phyloP scores from a whole-genome alignment of 129 eudicot genomes.

The Silybum marianum region DNA sequence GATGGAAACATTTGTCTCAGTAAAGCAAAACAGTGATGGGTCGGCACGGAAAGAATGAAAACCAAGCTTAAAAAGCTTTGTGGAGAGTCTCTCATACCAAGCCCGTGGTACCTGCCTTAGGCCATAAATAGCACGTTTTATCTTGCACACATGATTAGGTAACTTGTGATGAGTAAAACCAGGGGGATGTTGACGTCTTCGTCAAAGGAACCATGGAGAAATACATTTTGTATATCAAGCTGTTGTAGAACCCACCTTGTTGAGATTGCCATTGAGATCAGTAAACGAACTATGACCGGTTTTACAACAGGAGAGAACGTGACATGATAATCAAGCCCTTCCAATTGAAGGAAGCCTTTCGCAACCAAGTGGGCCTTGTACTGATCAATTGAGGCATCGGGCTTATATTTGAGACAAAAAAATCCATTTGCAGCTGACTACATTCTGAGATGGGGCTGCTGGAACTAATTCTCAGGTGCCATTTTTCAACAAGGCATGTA shows the following conservation, averaged over 20 bases:
- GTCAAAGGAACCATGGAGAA: not conserved
- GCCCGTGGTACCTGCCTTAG: not conserved
- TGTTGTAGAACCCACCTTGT: not conserved
- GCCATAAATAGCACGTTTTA: not conserved
- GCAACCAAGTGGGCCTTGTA: no score
- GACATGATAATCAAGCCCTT: not conserved
- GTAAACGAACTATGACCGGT: not conserved
- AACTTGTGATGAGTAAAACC: not conserved
- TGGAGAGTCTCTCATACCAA: not conserved
- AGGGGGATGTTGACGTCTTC: not conserved
- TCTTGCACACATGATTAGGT: not conserved
- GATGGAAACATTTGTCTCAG: not conserved
- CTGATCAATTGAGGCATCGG: no score
- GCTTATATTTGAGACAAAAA: no score
- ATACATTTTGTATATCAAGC: not conserved
- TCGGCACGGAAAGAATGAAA: not conserved
- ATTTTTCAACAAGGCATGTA: no score
- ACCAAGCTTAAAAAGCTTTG: not conserved
- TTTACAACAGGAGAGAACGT: not conserved
- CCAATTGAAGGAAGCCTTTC: not conserved
- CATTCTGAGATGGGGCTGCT: no score
- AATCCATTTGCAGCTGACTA: no score
- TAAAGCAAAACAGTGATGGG: not conserved
- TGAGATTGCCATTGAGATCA: not conserved
- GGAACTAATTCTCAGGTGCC: no score